Percentiles rank a stretch among this genome's conserved stretches.
phyloP scores from a whole-genome alignment of 371 early-diverging fungal species.

The Umbelopsis sp. region DNA sequence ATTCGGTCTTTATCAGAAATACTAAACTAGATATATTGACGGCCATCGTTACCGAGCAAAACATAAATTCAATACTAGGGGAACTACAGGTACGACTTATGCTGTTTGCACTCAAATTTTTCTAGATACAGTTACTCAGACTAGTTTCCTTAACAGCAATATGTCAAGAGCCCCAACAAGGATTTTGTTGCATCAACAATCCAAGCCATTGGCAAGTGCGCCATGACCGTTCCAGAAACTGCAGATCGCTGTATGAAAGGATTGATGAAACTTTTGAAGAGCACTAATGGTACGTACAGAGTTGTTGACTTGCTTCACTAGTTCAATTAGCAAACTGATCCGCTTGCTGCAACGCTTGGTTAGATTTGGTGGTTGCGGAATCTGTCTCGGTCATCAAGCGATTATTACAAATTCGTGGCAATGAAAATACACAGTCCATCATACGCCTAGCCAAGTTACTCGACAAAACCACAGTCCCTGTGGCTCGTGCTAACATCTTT shows the following conservation, averaged over 20 bases:
- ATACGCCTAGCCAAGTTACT: conserved; percentile 67
- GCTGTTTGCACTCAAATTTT: not conserved
- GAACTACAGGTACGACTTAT: conserved; percentile 46
- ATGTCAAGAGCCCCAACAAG: conserved; percentile 72
- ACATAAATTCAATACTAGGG: conserved; percentile 54
- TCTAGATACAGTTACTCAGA: not conserved
- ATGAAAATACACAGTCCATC: conserved; percentile 59
- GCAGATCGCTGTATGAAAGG: conserved; percentile 64
- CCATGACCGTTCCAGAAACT: conserved; percentile 62
- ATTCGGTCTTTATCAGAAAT: conserved; percentile 77
- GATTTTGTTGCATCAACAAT: conserved; percentile 74
- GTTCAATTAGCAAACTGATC: not conserved
- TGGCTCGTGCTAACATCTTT: conserved; percentile 75
- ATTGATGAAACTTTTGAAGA: conserved; percentile 69
- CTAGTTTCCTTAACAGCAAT: conserved; percentile 54
- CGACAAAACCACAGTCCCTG: conserved; percentile 69
- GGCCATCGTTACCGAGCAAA: conserved; percentile 63
- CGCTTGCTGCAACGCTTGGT: not conserved
- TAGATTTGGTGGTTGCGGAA: conserved; percentile 80
- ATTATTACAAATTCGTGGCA: conserved; percentile 63
- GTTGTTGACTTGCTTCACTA: no score
- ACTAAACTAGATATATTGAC: conserved; percentile 87
- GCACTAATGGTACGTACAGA: conserved; percentile 64
- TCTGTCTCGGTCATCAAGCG: conserved; percentile 77
- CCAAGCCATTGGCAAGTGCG: conserved; percentile 74